Percentiles rank a stretch among this genome's conserved stretches.
phyloP scores from a whole-genome alignment of 2,329 filamentous ascomycete species.

The Rutstroemia sp. region DNA sequence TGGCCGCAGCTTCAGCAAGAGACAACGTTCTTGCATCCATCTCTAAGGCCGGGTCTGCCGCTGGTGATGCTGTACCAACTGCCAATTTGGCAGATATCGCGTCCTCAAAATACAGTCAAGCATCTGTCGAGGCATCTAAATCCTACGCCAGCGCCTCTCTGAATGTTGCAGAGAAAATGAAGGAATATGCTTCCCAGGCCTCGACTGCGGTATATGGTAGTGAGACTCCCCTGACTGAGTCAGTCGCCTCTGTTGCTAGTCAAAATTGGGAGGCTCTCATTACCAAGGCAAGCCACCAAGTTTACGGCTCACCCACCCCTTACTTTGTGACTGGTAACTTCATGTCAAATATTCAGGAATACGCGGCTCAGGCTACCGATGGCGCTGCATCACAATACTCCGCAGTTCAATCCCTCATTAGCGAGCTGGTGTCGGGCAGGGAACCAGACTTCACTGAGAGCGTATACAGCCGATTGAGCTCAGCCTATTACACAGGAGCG shows the following conservation, averaged over 20 bases:
- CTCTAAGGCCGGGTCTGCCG: constrained; percentile 30
- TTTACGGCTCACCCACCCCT: constrained; percentile 28
- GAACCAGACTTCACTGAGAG: constrained; percentile 78
- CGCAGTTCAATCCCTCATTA: constrained; percentile 63
- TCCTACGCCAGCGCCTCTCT: constrained; percentile 51
- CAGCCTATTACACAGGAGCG: constrained; percentile 62
- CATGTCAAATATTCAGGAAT: constrained; percentile 44
- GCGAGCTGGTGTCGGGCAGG: constrained; percentile 68
- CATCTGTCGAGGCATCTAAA: constrained; percentile 37
- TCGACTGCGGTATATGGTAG: constrained; percentile 29
- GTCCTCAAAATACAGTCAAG: constrained; percentile 36
- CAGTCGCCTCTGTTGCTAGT: constrained; percentile 39
- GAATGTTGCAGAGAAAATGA: constrained; percentile 34
- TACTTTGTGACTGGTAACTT: constrained; percentile 35
- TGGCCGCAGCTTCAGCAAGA: constrained; percentile 35
- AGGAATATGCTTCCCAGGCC: constrained; percentile 32
- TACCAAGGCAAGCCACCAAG: constrained; percentile 27
- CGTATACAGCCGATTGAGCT: constrained; percentile 63
- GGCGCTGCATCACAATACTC: constrained; percentile 58
- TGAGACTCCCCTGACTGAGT: constrained; percentile 45
- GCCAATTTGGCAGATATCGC: constrained; percentile 36
- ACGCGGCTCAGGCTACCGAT: constrained; percentile 55
- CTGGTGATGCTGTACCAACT: constrained; percentile 30
- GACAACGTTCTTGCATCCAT: constrained; percentile 34
- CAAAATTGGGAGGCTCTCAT: constrained; percentile 33